These are phyloP conservation scores for Gentiana dahurica DNA, from an alignment of 257 asterid genomes.

Conservation along the genomic window DNA sequence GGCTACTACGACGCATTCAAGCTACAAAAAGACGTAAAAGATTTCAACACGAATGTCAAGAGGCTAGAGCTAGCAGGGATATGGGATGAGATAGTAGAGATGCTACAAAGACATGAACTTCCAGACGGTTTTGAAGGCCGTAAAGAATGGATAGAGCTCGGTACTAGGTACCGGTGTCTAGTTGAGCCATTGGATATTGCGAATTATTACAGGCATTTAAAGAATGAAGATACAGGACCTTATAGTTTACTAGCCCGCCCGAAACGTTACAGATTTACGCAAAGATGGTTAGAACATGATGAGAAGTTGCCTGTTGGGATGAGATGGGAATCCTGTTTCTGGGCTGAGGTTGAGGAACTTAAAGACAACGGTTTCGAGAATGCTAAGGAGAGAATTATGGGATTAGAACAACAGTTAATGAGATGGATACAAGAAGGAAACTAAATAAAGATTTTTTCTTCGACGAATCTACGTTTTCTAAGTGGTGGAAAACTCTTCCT, in stretches of 20 bases:
- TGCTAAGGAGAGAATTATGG: slow-evolving; percentile 32
- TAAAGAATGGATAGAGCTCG: slow-evolving; percentile 70
- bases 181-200: slow-evolving; percentile 87
- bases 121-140: slow-evolving; percentile 79
- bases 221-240: slow-evolving; percentile 80
- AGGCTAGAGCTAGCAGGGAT: slow-evolving; percentile 61
- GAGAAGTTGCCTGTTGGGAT: slow-evolving; percentile 32
- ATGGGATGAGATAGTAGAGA: slow-evolving; percentile 71
- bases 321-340: slow-evolving; percentile 58
- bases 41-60: slow-evolving; percentile 55
- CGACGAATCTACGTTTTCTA: slow-evolving; percentile 57
- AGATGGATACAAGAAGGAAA: slow-evolving; percentile 30
- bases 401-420: slow-evolving; percentile 33
- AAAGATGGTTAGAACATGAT: slow-evolving; percentile 74
- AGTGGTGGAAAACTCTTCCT: slow-evolving; percentile 86
- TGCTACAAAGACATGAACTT: slow-evolving; percentile 63
- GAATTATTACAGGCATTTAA: slow-evolving; percentile 66
- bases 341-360: slow-evolving; percentile 93
- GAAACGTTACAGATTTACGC: slow-evolving; percentile 47
- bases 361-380: slow-evolving; percentile 27
- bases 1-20: slow-evolving; percentile 85
- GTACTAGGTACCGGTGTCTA: slow-evolving; percentile 52
- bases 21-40: slow-evolving; percentile 39
- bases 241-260: slow-evolving; percentile 72
- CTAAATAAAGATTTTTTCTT: slow-evolving; percentile 50